Conservation (phyloP, 805 yeast species). For the Lipomyces mesembrius region DNA sequence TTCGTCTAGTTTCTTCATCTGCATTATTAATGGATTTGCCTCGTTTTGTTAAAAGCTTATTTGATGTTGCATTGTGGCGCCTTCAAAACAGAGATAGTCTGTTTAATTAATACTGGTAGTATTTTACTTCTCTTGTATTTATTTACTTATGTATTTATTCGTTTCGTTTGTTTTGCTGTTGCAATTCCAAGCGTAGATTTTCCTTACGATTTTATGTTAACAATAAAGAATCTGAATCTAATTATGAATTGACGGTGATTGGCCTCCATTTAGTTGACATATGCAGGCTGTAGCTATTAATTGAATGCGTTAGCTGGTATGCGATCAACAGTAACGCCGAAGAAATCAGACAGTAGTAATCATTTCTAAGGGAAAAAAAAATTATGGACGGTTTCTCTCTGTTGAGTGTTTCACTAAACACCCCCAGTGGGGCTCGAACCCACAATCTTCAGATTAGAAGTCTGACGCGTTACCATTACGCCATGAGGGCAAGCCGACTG, state of each 20-base stretch:
- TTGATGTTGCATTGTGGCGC: not conserved
- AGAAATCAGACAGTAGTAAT: too few relatives aligned
- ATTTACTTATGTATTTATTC: too few relatives aligned
- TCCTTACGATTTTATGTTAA: not conserved
- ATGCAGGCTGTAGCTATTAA: too few relatives aligned
- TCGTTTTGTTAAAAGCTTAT: not conserved
- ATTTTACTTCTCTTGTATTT: not conserved
- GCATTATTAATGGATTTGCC: not conserved
- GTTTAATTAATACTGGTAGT: not conserved
- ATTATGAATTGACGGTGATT: not conserved
- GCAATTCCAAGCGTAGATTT: not conserved
- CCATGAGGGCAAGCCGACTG: constrained; percentile 35
- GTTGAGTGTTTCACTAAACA: constrained; percentile 17
- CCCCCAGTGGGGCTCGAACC: constrained; percentile 42
- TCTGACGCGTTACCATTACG: constrained; percentile 42
- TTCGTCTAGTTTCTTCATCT: not conserved
- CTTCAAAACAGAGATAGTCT: not conserved
- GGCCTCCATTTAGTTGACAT: not conserved
- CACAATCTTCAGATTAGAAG: constrained; percentile 41
- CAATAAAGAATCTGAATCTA: not conserved
- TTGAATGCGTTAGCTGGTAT: not conserved
- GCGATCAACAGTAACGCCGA: not conserved
- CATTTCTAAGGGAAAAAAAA: constrained; percentile 15
- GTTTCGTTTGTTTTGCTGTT: not conserved
- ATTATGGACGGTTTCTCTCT: constrained; percentile 14